These are phyloP conservation scores for Daedaleopsis nitida DNA, from an alignment of 768 basidiomycete species.

Conservation along the genomic window DNA sequence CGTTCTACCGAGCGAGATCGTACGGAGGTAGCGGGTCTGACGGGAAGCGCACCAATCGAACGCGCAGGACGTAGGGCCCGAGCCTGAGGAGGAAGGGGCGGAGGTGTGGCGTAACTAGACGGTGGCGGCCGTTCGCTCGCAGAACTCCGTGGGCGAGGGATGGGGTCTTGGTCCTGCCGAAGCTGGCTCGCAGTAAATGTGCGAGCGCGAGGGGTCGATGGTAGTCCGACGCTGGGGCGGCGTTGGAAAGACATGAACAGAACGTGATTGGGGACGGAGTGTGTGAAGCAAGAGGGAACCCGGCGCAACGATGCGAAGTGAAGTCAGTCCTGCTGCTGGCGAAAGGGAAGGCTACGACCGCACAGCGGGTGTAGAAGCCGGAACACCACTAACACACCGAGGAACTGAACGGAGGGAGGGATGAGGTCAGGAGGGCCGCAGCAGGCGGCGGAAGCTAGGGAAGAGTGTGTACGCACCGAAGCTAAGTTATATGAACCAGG, in stretches of 20 bases:
- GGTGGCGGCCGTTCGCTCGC: constrained; percentile 23
- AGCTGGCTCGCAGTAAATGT: constrained; percentile 16
- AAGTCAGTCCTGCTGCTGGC: constrained; percentile 21
- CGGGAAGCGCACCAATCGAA: constrained; percentile 21
- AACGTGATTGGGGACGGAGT: not conserved
- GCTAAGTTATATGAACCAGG: constrained; percentile 6
- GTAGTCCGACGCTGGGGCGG: constrained; percentile 38
- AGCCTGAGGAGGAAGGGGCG: constrained; percentile 9
- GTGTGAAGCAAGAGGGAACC: constrained; percentile 2
- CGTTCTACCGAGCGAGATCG: constrained; percentile 14
- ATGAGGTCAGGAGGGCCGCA: constrained; percentile 6
- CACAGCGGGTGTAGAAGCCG: constrained; percentile 19
- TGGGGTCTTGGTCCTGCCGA: constrained; percentile 16
- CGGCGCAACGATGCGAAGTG: constrained; percentile 1
- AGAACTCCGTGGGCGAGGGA: constrained; percentile 23
- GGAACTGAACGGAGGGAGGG: constrained; percentile 3
- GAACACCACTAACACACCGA: constrained; percentile 9
- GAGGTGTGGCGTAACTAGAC: constrained; percentile 6
- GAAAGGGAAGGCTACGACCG: constrained; percentile 9
- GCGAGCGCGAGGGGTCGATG: constrained; percentile 42
- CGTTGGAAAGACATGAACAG: constrained; percentile 26
- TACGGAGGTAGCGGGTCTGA: constrained; percentile 7
- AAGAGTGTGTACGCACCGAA: constrained; percentile 4
- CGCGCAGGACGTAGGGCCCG: constrained; percentile 25
- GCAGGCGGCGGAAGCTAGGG: not conserved